Conservation (phyloP, 495 filamentous ascomycete genomes). For the Talaromyces wortmannii region DNA sequence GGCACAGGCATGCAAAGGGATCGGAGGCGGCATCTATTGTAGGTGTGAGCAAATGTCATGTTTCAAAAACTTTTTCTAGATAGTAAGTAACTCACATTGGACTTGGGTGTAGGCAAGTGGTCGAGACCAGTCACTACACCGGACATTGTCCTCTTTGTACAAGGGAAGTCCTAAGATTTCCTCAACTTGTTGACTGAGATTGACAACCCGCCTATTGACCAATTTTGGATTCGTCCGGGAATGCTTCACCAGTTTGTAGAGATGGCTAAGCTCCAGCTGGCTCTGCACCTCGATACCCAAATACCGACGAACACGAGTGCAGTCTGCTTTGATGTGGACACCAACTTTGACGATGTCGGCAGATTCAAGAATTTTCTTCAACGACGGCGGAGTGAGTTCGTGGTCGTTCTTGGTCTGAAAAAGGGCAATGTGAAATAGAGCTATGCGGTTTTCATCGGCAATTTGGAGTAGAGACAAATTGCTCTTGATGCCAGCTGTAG, state of each 20-base stretch:
- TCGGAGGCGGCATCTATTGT: constrained; percentile 70
- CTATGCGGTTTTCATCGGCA: constrained; percentile 72
- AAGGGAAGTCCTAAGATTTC: constrained; percentile 71
- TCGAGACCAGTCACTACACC: constrained; percentile 65
- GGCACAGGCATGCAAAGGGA: constrained; percentile 70
- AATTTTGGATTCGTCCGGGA: constrained; percentile 38
- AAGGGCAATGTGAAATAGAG: constrained; percentile 69
- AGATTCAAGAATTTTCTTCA: constrained; percentile 66
- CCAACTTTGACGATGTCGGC: constrained; percentile 68
- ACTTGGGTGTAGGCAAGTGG: constrained; percentile 59
- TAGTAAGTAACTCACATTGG: constrained; percentile 48
- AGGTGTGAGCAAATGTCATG: too few species aligned
- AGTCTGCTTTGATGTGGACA: constrained; percentile 68
- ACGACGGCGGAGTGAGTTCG: constrained; percentile 59
- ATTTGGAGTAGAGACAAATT: constrained; percentile 78
- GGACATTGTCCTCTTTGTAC: constrained; percentile 60
- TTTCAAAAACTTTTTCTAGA: too few species aligned
- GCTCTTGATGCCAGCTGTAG: constrained; percentile 39
- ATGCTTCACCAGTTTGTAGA: constrained; percentile 68
- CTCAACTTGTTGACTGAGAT: constrained; percentile 59
- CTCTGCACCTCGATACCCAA: constrained; percentile 56
- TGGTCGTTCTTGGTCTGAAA: constrained; percentile 37
- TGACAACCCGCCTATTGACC: constrained; percentile 61
- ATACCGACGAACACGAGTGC: constrained; percentile 58
- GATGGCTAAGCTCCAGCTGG: constrained; percentile 72